Percentiles rank a stretch among this genome's conserved stretches.
phyloP scores from a whole-genome alignment of 2,329 filamentous ascomycete species.

The Neodidymelliopsis sp. region DNA sequence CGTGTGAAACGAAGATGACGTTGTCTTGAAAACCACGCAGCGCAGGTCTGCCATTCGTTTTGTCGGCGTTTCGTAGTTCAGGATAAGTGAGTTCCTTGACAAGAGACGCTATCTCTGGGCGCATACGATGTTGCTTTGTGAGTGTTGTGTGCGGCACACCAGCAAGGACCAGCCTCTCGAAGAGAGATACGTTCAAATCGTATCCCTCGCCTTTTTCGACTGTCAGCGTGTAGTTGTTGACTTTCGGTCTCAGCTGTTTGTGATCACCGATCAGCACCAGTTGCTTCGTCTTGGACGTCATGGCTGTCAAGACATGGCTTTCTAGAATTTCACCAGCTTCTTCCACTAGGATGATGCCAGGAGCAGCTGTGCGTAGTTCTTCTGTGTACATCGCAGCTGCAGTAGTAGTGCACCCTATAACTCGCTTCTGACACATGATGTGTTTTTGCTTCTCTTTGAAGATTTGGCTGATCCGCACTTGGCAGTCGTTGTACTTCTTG shows the following conservation, averaged over 20 bases:
- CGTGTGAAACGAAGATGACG: conserved; percentile 73
- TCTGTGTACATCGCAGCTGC: conserved; percentile 69
- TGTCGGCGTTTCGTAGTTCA: conserved; percentile 62
- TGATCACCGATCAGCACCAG: conserved; percentile 77
- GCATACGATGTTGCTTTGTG: conserved; percentile 71
- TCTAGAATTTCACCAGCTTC: conserved; percentile 79
- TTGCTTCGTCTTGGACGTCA: conserved; percentile 65
- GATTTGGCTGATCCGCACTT: conserved; percentile 49
- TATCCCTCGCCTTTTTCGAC: conserved; percentile 71
- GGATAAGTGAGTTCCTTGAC: conserved; percentile 68
- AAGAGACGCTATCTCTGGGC: conserved; percentile 70
- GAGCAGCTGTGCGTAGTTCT: conserved; percentile 61
- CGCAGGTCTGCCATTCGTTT: conserved; percentile 56
- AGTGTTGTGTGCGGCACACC: conserved; percentile 64
- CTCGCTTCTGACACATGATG: conserved; percentile 59
- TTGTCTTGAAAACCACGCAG: conserved; percentile 66
- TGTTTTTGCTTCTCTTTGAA: conserved; percentile 36
- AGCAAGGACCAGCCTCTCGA: conserved; percentile 70
- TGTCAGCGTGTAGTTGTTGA: conserved; percentile 66
- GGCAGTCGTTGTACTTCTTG: conserved; percentile 53
- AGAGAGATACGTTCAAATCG: conserved; percentile 72
- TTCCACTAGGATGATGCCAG: conserved; percentile 71
- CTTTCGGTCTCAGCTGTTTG: conserved; percentile 74
- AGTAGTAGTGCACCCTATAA: conserved; percentile 77
- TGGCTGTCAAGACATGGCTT: conserved; percentile 68